Base-by-base conservation (phyloP, 2,329 filamentous ascomycete genomes). In the Diaporthe sp. region DNA sequence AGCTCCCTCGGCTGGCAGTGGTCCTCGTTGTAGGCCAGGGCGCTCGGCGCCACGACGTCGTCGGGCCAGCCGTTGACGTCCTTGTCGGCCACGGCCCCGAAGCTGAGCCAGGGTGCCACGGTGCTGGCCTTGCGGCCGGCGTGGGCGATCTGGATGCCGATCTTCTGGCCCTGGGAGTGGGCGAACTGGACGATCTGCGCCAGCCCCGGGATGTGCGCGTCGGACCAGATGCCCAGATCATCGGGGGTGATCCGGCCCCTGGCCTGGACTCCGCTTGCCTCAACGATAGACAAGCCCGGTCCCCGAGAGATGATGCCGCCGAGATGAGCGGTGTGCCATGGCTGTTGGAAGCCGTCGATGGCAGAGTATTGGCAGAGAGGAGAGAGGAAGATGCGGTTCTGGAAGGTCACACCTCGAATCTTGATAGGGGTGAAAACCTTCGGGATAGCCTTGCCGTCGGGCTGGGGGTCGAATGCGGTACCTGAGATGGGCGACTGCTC, bases 101-200 rank as follows among this genome's bases (percentile, higher is more conserved):
- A 66, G 47, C 78, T 80, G 3, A 94, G 81, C 91, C 91, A 94
- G 0, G 89, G 89, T 0, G 89, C 86, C 4, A 87, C 82, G 0
- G 83, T 86, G 68, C 83, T 86, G 0, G 88, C 87, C 79, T 91
- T 91, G 12, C 89, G 83, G 0, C 93, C 93, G 0, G 92, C 93
- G 78, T 95, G 94, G 0, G 85, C 92, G 3, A 95, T 84, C 81
- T 93, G 94, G 71, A 96, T 91, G 40, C 88, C 93, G 71, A 95
- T 91, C 58, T 92, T 89, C 79, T 93, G 91, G 79, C 85, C 87
- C 74, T 89, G 87, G 30, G 82, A 81, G 78, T 89, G 88, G 1
- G 86, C 83, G 74, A 87, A 87, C 47, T 85, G 81, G 10, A 82
- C 81, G 25, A 84, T 77, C 19, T 81, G 79, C 50, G 77, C 79